Evolutionary conservation across 2,329 filamentous ascomycete species (phyloP), one percentile per base, ranked within the genome.

Genomic region (Lasiodiplodia theobromae): DNA sequence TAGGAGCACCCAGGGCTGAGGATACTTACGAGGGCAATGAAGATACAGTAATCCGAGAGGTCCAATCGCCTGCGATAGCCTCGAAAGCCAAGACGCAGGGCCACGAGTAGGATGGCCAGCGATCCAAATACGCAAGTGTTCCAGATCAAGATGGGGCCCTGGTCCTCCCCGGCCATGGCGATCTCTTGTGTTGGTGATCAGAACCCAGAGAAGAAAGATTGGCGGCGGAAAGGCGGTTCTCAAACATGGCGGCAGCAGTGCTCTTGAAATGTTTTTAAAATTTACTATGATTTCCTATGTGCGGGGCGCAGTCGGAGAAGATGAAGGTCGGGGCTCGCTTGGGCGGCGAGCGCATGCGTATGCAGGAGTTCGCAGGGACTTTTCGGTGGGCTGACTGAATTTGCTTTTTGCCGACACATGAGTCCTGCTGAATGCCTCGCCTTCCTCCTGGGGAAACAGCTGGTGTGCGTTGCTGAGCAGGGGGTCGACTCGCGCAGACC

Each of bases 11-110:
- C n/a, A 25, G 4, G 18, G 21, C 3, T 8, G 37, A 38, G n/a
- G 44, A 16, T 21, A 40, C 40, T 28, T 37, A 63, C 58, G 40
- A 63, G 21, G 10, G 58, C 58, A 51, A 51, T 31, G 25, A 63
- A 28, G 11, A 63, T 63, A 12, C 58, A 63, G 6, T 63, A 63
- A 18, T 63, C 58, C 25, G 58, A 63, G 34, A 51, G 28, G 49
- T 63, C 58, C n/a, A 63, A 63, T 25, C 58, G 58, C 40, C 44
- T 63, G 28, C 58, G 58, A 63, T 63, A 63, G 21, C 58, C 58
- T 63, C 58, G 58, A 63, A 63, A 63, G 40, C 58, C 58, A 51
- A 63, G 28, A 8, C 58, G 58, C 44, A 63, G 40, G 12, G 40
- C 58, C 40, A 63, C 58, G 44, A 63, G 58, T 63, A 63, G 25